Base-by-base conservation (phyloP, 306 rosid species). In the Lathyrus aphaca region DNA sequence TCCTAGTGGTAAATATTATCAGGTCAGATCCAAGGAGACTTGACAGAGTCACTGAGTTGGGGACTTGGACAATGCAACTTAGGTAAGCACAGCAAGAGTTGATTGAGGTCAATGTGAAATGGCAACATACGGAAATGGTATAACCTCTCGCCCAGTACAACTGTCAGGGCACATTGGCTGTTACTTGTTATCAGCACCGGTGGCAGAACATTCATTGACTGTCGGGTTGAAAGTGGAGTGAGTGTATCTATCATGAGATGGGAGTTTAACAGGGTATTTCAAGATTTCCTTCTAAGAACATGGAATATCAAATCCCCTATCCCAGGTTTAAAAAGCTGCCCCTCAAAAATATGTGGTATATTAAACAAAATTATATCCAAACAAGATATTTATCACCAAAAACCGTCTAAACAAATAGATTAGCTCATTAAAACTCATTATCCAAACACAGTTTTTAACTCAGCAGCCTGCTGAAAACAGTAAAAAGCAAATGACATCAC, bases 401-500 rank as follows among this genome's bases (percentile, higher is more conserved):
- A 53, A 53, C 10, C 3, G 8, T 19, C 32, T 21, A 51, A 54
- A 23, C 56, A 54, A 23, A 23, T 23, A 12, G 13, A 11, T 21
- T 54, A 37, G 16, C 60, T 23, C 16, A 6, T 54, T 54, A 54
- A 54, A 53, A 54, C 27, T 54, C 35, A 54, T 21, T 23, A 21
- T 23, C 35, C 35, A 54, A 54, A 23, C 16, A 53, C 3, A 23
- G 53, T 54, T 54, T 21, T 54, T 54, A 21, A 30, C 32, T 54
- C 8, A 0, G 35, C 15, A 11, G 16, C 60, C 16, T 11, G 23
- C 60, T 11, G 32, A 21, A 23, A 54, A 54, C 35, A 12, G 30
- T 10, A 35, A 54, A 10, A 64, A 64, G 68, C 61, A 77, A 57
- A 65, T 57, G 39, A 61, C 25, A 58, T 19, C 57, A 57, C 38